Base-by-base conservation (phyloP, 352 stramenopile species). In the Phytophthora pisi region DNA sequence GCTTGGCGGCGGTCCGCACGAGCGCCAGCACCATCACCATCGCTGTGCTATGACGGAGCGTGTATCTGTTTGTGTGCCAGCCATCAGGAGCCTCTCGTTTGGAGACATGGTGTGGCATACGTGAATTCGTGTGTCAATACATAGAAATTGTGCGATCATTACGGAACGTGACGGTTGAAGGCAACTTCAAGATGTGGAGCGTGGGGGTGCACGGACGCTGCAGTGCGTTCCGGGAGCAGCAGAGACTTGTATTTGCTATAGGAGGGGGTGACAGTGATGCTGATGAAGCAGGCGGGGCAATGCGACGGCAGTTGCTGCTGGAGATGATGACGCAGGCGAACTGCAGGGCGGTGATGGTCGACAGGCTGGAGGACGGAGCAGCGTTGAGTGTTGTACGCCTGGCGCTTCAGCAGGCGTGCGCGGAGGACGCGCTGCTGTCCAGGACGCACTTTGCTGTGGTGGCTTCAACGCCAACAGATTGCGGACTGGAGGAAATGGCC, bases 231-330 rank as follows among this genome's bases (percentile, higher is more conserved):
- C 61, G 46, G 42, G 69, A 71, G 9, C 63, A 80, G 47, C 77
- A 89, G 56, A 78, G 84, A 5, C 18, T 90, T 50, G 51, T 88
- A 47, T 89, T 92, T 58, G 68, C 66, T n/a, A 67, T 88, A 36
- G 43, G 4, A 72, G 77, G 51, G 11, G 52, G 5, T 18, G 50
- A 4, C 66, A 77, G 24, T 26, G 18, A 24, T 24, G 49, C 20
- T 23, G 50, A 51, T 46, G 38, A 46, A 18, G 13, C 11, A n/a
- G 38, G 15, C 4, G 57, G 24, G 16, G 45, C 18, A 0, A 74
- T 68, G 4, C 70, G 72, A 23, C 70, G 59, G 0, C 61, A 66
- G 51, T 66, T 89, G 15, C 16, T 77, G 24, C 56, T 65, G 5
- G 64, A 75, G 46, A 11, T 65, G 9, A 66, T 83, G 36, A 51